Percentiles rank a stretch among this genome's conserved stretches.
These are phyloP conservation scores for Fusarium hainanense DNA, from an alignment of 2,329 filamentous ascomycete genomes.

Conservation along the genomic window DNA sequence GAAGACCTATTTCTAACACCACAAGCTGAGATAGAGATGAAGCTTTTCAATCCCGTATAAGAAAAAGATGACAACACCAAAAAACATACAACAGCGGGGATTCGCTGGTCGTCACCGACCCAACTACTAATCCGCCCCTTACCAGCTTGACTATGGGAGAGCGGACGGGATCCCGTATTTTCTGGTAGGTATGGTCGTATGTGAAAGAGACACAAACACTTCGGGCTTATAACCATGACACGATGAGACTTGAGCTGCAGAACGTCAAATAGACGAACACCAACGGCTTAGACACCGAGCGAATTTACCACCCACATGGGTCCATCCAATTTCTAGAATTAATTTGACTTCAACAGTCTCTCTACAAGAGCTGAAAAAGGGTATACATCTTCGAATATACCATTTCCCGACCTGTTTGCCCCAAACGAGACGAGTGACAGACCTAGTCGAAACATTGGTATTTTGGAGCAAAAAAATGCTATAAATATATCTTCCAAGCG, in stretches of 20 bases:
- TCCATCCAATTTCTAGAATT: too few species aligned
- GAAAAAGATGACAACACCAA: not conserved
- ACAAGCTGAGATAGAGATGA: not conserved
- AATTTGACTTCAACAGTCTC: too few species aligned
- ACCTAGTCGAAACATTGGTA: too few species aligned
- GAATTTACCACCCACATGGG: too few species aligned
- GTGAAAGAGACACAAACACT: not conserved
- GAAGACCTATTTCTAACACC: not conserved
- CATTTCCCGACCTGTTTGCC: too few species aligned
- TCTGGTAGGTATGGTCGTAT: conserved; percentile 12
- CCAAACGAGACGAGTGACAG: too few species aligned
- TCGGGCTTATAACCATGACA: accelerated
- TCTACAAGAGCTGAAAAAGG: too few species aligned
- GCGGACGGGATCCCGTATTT: conserved; percentile 12
- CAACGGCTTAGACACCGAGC: not conserved
- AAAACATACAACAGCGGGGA: not conserved
- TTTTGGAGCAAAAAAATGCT: too few species aligned
- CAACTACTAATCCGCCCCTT: conserved; percentile 14
- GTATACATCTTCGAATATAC: too few species aligned
- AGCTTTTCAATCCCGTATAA: not conserved
- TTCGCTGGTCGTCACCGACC: conserved; percentile 13
- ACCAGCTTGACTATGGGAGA: conserved; percentile 11
- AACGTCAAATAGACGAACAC: not conserved
- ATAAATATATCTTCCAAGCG: too few species aligned
- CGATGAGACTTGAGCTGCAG: not conserved